These are phyloP conservation scores for Epichloe baconii DNA, from an alignment of 2,329 filamentous ascomycete genomes.

Conservation along the genomic window DNA sequence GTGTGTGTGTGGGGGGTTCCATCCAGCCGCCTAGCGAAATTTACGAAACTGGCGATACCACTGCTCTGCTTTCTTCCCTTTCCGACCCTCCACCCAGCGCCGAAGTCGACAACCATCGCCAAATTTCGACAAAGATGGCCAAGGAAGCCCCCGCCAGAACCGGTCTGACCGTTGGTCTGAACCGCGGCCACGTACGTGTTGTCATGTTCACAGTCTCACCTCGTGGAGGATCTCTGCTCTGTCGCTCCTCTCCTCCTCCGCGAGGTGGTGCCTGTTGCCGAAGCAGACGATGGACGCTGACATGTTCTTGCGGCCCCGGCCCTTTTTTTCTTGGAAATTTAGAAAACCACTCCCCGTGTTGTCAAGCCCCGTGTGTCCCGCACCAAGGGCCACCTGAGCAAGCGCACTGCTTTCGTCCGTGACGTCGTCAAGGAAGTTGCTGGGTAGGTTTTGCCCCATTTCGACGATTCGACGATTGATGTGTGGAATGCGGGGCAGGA, in stretches of 20 bases:
- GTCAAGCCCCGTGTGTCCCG: constrained; percentile 66
- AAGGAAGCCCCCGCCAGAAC: constrained; percentile 44
- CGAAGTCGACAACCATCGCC: constrained; percentile 18
- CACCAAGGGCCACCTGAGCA: constrained; percentile 92
- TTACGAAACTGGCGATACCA: constrained; percentile 4
- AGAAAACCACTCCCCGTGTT: constrained; percentile 75
- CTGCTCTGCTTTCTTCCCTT: constrained; percentile 8
- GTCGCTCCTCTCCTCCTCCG: constrained; percentile 11
- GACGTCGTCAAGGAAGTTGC: constrained; percentile 98
- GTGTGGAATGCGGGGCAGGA: too few species aligned
- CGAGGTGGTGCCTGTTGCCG: constrained; percentile 13
- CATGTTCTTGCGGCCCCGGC: constrained; percentile 22
- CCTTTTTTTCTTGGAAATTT: constrained; percentile 20
- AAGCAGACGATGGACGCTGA: constrained; percentile 52
- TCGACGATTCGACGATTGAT: not conserved
- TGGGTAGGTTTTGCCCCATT: constrained; percentile 47
- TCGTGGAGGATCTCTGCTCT: constrained; percentile 60
- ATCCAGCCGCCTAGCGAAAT: constrained; percentile 11
- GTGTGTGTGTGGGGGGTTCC: not conserved
- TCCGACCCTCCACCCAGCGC: constrained; percentile 16
- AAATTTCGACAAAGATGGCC: constrained; percentile 36
- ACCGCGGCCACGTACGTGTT: constrained; percentile 50
- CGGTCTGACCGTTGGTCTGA: constrained; percentile 48
- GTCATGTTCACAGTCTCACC: constrained; percentile 43
- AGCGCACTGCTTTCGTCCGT: constrained; percentile 92